These are phyloP conservation scores for Atkinsonella hypoxylon DNA, from an alignment of 2,329 filamentous ascomycete species.

Conservation along the genomic window DNA sequence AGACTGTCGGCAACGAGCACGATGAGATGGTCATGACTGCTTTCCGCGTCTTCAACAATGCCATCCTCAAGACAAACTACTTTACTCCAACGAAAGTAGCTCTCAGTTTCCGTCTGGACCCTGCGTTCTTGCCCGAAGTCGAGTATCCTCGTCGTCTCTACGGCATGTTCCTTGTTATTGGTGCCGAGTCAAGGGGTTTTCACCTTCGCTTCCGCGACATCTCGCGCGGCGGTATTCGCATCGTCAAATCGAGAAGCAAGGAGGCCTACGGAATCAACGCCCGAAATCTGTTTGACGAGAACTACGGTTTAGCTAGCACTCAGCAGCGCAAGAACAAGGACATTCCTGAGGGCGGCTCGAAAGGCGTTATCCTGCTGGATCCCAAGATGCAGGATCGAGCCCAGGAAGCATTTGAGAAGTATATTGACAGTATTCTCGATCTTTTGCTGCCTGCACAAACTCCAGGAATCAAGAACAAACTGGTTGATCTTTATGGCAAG, in stretches of 20 bases:
- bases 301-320: slow-evolving; percentile 95
- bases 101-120: slow-evolving; percentile 87
- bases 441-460: slow-evolving; percentile 80
- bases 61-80: slow-evolving; percentile 95
- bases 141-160: slow-evolving; percentile 92
- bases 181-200: slow-evolving; percentile 92
- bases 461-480: slow-evolving; percentile 96
- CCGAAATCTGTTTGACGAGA: slow-evolving; percentile 93
- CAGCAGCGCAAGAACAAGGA: slow-evolving; percentile 99
- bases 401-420: slow-evolving; percentile 92
- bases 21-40: slow-evolving; percentile 97
- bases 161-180: slow-evolving; percentile 98
- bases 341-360: slow-evolving; percentile 94
- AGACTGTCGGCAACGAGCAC: slow-evolving; percentile 81
- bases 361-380: slow-evolving; percentile 93
- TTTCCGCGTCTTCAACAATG: slow-evolving; percentile 89
- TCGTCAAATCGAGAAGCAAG: slow-evolving; percentile 94
- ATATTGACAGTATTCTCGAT: slow-evolving; percentile 97
- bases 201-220: slow-evolving; percentile 97
- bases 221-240: slow-evolving; percentile 90
- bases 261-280: slow-evolving; percentile 96
- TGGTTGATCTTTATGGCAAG: slow-evolving; percentile 90
- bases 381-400: slow-evolving; percentile 89
- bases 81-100: slow-evolving; percentile 96
- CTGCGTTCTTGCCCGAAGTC: slow-evolving; percentile 73